Conservation (phyloP, 768 basidiomycete species). For the Strobilomyces dryophilus region DNA sequence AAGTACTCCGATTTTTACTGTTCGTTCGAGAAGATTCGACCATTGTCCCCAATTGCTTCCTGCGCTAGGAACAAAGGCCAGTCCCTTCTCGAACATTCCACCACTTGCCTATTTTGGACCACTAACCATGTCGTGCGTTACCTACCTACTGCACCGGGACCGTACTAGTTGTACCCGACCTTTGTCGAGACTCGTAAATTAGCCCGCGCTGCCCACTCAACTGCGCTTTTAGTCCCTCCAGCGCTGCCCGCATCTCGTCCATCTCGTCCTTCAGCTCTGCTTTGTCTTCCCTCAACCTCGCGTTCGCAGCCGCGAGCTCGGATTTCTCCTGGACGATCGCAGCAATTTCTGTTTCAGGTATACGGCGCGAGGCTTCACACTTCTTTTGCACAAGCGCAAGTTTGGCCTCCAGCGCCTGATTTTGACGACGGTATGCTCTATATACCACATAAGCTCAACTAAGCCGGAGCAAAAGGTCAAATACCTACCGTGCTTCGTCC, state of each 20-base stretch:
- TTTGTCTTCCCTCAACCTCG: conserved; percentile 56
- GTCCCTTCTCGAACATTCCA: conserved; percentile 36
- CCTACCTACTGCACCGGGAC: not conserved
- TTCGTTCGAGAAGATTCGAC: conserved; percentile 46
- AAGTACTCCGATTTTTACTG: conserved; percentile 28
- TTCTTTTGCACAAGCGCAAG: conserved; percentile 45
- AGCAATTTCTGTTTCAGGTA: conserved; percentile 40
- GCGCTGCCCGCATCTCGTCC: conserved; percentile 67
- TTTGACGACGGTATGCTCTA: conserved; percentile 56
- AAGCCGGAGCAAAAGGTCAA: not conserved
- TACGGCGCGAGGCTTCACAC: conserved; percentile 32
- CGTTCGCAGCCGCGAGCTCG: conserved; percentile 45
- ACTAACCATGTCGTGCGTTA: not conserved
- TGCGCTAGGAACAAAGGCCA: not conserved
- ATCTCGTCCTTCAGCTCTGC: conserved; percentile 47
- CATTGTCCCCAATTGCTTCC: conserved; percentile 12
- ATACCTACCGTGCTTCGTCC: conserved; percentile 50
- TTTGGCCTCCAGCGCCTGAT: conserved; percentile 59
- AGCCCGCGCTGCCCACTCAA: conserved; percentile 43
- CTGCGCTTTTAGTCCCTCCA: conserved; percentile 61
- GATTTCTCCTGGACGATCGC: conserved; percentile 45
- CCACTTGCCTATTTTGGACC: conserved; percentile 25
- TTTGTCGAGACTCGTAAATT: conserved; percentile 45
- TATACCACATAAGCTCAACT: not conserved
- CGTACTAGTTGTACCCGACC: conserved; percentile 23